Base-by-base conservation (phyloP, 1,284 basidiomycete genomes). In the Pterulicium gracile region DNA sequence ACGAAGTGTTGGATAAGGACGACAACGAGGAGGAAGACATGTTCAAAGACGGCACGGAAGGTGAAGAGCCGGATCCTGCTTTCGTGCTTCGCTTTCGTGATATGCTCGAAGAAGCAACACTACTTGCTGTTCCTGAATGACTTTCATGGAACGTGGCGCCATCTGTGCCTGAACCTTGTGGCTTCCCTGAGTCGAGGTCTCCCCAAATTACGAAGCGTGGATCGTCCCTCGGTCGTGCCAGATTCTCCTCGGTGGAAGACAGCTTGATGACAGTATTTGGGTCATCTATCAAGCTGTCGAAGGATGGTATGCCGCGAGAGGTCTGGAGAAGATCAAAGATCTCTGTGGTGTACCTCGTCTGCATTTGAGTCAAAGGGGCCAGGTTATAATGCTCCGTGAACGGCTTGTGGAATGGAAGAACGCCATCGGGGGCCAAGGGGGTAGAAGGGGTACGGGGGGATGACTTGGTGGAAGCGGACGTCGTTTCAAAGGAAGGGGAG, bases 151-250 rank as follows among this genome's bases (percentile, higher is more conserved):
- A 32, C 7, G 36, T 39, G 15, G 36, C 36, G 7, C 19, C n/a
- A 39, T 39, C 36, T 10, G 36, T 39, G 4, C 36, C 36, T 39
- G 36, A 7, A 7, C 15, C n/a, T 7, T 5, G 7, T 7, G 5
- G n/a, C 36, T 39, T 39, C 15, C 19, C n/a, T 10, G 36, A 17
- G 7, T 39, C 36, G 4, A 72, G 60, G 53, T 86, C 77, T n/a
- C 85, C 87, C 88, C 88, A 93, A 14, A 92, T 81, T 21, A 89
- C 86, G 58, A 91, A 92, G 0, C 88, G 75, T 17, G 89, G 88
- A 54, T 93, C 89, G 52, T 90, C 81, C 15, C 79, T 73, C 1
- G 86, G 87, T 0, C 77, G 72, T 4, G 82, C 77, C 23, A 71
- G 75, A 47, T 81, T 75, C 24, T 84, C 79, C 0, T 73, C 58